Conservation (phyloP, 2,329 filamentous ascomycete species). For the Pseudocercospora crystallina region DNA sequence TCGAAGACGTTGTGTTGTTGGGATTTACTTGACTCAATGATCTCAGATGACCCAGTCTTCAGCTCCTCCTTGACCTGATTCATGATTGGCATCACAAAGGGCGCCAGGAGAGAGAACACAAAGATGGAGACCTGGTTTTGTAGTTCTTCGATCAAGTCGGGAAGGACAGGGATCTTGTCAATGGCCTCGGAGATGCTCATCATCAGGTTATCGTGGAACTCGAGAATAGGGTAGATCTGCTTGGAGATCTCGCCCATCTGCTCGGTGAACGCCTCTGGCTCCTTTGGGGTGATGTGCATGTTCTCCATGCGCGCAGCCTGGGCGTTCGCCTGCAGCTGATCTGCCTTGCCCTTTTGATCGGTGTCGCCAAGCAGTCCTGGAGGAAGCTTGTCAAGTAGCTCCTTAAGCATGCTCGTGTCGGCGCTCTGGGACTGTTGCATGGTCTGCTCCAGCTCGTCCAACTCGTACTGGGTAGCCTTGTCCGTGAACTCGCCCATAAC, state of each 20-base stretch:
- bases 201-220: constrained; percentile 89
- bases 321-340: constrained; percentile 77
- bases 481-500: constrained; percentile 79
- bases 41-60: constrained; percentile 78
- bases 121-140: constrained; percentile 86
- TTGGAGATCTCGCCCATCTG: constrained; percentile 71
- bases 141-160: constrained; percentile 80
- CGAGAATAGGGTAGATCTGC: constrained; percentile 84
- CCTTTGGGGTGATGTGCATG: constrained; percentile 69
- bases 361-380: constrained; percentile 74
- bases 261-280: constrained; percentile 80
- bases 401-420: constrained; percentile 72
- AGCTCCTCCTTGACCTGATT: constrained; percentile 84
- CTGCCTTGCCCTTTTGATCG: constrained; percentile 71
- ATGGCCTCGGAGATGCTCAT: constrained; percentile 74
- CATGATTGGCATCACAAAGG: constrained; percentile 83
- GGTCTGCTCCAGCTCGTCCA: constrained; percentile 83
- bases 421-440: constrained; percentile 63
- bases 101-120: constrained; percentile 87
- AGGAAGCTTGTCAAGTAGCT: constrained; percentile 79
- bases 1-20: constrained; percentile 87
- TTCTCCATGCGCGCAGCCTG: constrained; percentile 73
- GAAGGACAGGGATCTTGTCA: constrained; percentile 80
- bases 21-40: constrained; percentile 79
- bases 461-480: constrained; percentile 86